Evolutionary conservation across 805 yeast genomes (phyloP).

Genomic region (Scheffersomyces stipitis): DNA sequence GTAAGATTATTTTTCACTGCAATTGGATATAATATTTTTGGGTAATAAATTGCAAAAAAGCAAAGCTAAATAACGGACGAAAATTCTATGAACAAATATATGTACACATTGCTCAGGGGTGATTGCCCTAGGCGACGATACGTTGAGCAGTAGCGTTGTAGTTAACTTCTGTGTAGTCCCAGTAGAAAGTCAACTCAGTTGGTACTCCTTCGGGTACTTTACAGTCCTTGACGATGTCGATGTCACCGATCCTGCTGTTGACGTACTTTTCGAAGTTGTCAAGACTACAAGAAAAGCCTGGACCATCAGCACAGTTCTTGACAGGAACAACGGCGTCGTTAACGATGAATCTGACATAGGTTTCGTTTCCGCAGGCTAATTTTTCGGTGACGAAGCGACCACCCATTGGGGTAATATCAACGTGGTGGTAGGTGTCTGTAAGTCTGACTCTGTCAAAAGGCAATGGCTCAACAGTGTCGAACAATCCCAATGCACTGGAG

Average conservation of each 20-base stretch:
- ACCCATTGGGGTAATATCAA: conserved; percentile 59
- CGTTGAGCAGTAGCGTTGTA: conserved; percentile 17
- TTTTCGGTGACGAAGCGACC: conserved; percentile 51
- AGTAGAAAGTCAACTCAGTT: conserved; percentile 34
- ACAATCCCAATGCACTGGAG: conserved; percentile 21
- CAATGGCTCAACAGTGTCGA: conserved; percentile 6
- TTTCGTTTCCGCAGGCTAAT: conserved; percentile 39
- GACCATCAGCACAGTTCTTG: conserved; percentile 49
- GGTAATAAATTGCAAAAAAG: too few relatives aligned
- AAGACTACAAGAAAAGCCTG: conserved; percentile 47
- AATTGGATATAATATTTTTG: too few relatives aligned
- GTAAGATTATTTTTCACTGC: too few relatives aligned
- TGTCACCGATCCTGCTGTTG: conserved; percentile 23
- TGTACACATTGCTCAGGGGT: too few relatives aligned
- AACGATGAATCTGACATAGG: conserved; percentile 47
- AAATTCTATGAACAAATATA: too few relatives aligned
- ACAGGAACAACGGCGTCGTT: conserved; percentile 58
- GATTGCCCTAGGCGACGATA: not conserved
- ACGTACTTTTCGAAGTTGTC: conserved; percentile 30
- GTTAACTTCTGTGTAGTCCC: conserved; percentile 33
- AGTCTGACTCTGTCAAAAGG: conserved; percentile 16
- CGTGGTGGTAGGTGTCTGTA: conserved; percentile 21
- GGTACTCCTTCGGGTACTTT: conserved; percentile 20
- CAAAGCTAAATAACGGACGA: too few relatives aligned
- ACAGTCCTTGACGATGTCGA: conserved; percentile 29